Evolutionary conservation across 371 early-diverging fungal genomes (phyloP).

Genomic region (Polyrhizophydium stewartii): DNA sequence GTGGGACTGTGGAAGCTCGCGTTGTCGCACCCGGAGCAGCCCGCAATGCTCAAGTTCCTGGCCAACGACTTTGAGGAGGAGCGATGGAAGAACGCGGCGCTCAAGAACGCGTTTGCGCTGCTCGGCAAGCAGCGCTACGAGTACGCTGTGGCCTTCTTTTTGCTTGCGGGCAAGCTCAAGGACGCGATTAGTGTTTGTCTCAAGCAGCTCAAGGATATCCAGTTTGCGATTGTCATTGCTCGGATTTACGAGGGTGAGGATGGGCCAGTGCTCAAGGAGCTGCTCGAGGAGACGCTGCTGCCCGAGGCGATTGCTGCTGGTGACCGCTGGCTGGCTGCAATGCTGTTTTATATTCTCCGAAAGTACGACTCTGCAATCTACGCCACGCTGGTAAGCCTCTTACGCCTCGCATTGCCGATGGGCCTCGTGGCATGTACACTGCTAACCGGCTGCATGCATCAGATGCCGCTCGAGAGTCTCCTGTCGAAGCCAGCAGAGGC

Average conservation of each 20-base stretch:
- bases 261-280: slow-evolving; percentile 54
- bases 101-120: slow-evolving; percentile 95
- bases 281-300: slow-evolving; percentile 44
- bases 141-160: slow-evolving; percentile 93
- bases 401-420: not conserved
- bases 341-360: slow-evolving; percentile 61
- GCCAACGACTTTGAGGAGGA: slow-evolving; percentile 83
- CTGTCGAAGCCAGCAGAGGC: not conserved
- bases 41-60: slow-evolving; percentile 81
- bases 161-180: slow-evolving; percentile 76
- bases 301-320: slow-evolving; percentile 43
- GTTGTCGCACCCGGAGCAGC: slow-evolving; percentile 76
- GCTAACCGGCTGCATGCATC: too few relatives aligned
- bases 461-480: slow-evolving; percentile 11
- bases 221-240: slow-evolving; percentile 86
- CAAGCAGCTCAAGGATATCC: slow-evolving; percentile 83
- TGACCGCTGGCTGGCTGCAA: slow-evolving; percentile 75
- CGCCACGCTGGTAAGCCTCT: slow-evolving; percentile 52
- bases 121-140: slow-evolving; percentile 87
- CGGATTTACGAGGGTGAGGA: slow-evolving; percentile 81
- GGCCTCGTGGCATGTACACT: not conserved
- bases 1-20: slow-evolving; percentile 89
- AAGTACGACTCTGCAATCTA: slow-evolving; percentile 60
- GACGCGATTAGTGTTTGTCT: slow-evolving; percentile 92
- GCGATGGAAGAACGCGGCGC: slow-evolving; percentile 88